These are phyloP conservation scores for Talaromyces sp. DNA, from an alignment of 2,329 filamentous ascomycete genomes.

Conservation along the genomic window DNA sequence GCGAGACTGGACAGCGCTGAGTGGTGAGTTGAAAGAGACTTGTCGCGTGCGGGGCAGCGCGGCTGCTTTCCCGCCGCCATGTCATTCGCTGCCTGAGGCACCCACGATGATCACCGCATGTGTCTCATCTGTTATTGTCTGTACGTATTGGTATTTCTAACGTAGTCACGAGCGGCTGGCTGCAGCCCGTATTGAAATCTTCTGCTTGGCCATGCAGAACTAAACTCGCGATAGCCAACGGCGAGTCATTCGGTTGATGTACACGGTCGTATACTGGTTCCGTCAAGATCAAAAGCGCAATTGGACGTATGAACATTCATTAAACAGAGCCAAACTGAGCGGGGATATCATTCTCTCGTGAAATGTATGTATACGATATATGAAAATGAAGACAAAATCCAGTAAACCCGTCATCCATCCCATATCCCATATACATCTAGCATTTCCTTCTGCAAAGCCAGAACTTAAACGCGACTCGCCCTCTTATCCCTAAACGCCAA, in stretches of 20 bases:
- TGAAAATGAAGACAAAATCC: too few species aligned
- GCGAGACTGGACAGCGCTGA: background rate
- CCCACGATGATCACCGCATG: background rate
- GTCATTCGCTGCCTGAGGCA: background rate
- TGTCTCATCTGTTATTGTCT: too few species aligned
- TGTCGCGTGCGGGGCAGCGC: background rate
- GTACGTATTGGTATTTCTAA: too few species aligned
- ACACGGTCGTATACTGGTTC: background rate
- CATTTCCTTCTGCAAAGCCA: background rate
- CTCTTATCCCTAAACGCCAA: conserved; percentile 51
- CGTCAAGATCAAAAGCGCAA: background rate
- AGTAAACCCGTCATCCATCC: background rate
- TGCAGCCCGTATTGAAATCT: background rate
- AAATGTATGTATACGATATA: background rate
- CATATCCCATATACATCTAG: background rate
- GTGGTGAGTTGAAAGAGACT: background rate
- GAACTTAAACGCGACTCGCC: conserved; percentile 9
- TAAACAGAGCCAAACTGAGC: background rate
- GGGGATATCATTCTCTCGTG: background rate
- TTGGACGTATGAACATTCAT: background rate
- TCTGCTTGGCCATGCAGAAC: background rate
- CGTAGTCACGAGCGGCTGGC: background rate
- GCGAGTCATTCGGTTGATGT: background rate
- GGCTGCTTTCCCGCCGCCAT: background rate
- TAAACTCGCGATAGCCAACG: background rate